Evolutionary conservation across 2,329 filamentous ascomycete genomes (phyloP), one percentile per base, ranked within the genome.

Genomic region (Shiraia sp.): DNA sequence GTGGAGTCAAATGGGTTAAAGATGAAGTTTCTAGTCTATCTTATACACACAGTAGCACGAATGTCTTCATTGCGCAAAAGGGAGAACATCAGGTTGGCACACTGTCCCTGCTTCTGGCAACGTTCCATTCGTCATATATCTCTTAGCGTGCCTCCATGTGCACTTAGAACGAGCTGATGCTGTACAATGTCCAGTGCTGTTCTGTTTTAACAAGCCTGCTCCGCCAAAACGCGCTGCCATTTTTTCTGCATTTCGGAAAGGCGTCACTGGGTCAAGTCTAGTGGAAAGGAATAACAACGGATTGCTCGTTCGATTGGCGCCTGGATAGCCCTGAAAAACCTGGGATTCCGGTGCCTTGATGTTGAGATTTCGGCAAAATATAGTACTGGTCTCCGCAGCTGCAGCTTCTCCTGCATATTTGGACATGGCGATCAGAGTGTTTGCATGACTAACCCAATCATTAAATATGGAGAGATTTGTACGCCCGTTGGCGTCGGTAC

Each of bases 171-270:
- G 0, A 3, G 40, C 33, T 14, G 33, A 22, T 0, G 25, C 8
- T 2, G 41, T 38, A 10, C 16, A 14, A 36, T 61, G 57, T n/a
- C 36, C 36, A 14, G 32, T 29, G n/a, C 19, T 32, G 13, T 38
- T 15, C 3, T 51, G 50, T 3, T 35, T 32, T 1, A 57, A 29
- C 17, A 57, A 13, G 5, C 39, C 23, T n/a, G 51, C 23, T 12
- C 53, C 53, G 2, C 29, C 40, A 27, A 56, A 56, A 12, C 33
- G 22, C 26, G 30, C 36, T 6, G n/a, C 10, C 51, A 51, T 54
- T 28, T 54, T 52, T 30, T 45, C 16, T 2, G 53, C 51, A 5
- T 32, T 25, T 3, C 37, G 16, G 9, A 53, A 27, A 6, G 53
- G 47, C 8, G 50, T 48, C 3, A 49, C 44, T 6, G 53, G 53